Percentiles rank a stretch among this genome's conserved stretches.
Conservation (phyloP, 441 rosid species). For the Biscutella laevigata region DNA sequence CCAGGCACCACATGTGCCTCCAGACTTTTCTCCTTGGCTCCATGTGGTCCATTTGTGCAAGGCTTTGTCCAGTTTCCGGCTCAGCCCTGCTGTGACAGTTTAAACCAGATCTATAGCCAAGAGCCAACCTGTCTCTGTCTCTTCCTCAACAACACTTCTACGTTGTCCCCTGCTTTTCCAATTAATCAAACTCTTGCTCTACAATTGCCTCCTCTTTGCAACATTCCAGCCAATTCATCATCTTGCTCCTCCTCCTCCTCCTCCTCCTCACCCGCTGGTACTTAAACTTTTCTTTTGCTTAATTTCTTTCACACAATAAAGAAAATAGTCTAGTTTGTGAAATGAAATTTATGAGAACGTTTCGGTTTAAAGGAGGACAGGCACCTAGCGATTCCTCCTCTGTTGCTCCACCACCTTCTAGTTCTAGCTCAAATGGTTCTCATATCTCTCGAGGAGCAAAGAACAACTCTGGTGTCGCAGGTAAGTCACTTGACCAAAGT, state of each 20-base stretch:
- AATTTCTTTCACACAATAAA: background rate
- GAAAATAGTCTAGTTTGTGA: background rate
- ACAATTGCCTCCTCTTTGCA: conserved; percentile 53
- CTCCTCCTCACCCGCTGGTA: background rate
- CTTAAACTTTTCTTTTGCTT: background rate
- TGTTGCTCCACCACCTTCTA: conserved; percentile 27
- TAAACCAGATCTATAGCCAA: conserved; percentile 44
- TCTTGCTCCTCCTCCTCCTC: conserved; percentile 53
- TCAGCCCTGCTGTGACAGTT: conserved; percentile 57
- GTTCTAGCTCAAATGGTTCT: conserved; percentile 29
- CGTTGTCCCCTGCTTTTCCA: conserved; percentile 41
- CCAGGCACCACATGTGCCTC: conserved; percentile 44
- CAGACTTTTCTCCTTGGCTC: conserved; percentile 43
- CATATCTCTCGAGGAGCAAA: conserved; percentile 38
- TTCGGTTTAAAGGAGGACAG: conserved; percentile 24
- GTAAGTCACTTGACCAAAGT: conserved; percentile 25
- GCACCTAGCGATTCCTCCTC: conserved; percentile 20
- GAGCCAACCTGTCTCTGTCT: conserved; percentile 64
- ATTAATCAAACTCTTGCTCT: conserved; percentile 60
- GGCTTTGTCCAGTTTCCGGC: conserved; percentile 45
- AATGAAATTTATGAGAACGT: conserved; percentile 6
- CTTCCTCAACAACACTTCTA: conserved; percentile 46
- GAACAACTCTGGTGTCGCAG: conserved; percentile 35
- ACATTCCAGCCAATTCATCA: conserved; percentile 34
- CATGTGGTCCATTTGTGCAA: conserved; percentile 76